Percentiles rank a stretch among this genome's conserved stretches.
Conservation (phyloP, 2,329 filamentous ascomycete genomes). For the Bisporella sp. region DNA sequence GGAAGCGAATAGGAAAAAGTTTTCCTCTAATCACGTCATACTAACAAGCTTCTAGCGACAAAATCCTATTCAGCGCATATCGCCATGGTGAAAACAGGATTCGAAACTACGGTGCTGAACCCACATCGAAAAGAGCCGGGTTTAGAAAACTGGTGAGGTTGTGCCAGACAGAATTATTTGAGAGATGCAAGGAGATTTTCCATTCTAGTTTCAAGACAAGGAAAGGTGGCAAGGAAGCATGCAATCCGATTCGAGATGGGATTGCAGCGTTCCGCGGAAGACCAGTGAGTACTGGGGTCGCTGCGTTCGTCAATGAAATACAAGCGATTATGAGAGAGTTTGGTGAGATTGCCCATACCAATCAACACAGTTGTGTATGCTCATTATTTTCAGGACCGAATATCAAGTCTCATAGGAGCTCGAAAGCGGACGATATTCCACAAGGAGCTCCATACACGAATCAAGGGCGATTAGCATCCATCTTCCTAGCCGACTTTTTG, state of each 20-base stretch:
- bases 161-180: constrained; percentile 24
- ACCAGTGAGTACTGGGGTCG: constrained; percentile 14
- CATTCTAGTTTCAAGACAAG: constrained; percentile 28
- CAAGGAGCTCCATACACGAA: constrained; percentile 19
- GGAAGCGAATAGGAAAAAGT: neutral
- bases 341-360: constrained; percentile 14
- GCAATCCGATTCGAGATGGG: constrained; percentile 26
- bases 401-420: constrained; percentile 14
- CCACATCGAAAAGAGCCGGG: constrained; percentile 13
- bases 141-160: constrained; percentile 18
- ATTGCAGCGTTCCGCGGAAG: constrained; percentile 20
- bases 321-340: constrained; percentile 17
- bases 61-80: constrained; percentile 16
- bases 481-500: constrained; percentile 25
- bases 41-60: constrained; percentile 9
- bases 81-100: constrained; percentile 20
- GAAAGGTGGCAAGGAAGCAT: constrained; percentile 26
- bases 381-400: constrained; percentile 17
- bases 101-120: constrained; percentile 14
- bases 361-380: constrained; percentile 1
- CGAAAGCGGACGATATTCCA: constrained; percentile 4
- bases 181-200: constrained; percentile 27
- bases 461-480: constrained; percentile 20
- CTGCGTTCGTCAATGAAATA: constrained; percentile 18
- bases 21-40: constrained; percentile 18